These are phyloP conservation scores for Fusarium drepaniforme DNA, from an alignment of 2,329 filamentous ascomycete genomes.

Conservation along the genomic window DNA sequence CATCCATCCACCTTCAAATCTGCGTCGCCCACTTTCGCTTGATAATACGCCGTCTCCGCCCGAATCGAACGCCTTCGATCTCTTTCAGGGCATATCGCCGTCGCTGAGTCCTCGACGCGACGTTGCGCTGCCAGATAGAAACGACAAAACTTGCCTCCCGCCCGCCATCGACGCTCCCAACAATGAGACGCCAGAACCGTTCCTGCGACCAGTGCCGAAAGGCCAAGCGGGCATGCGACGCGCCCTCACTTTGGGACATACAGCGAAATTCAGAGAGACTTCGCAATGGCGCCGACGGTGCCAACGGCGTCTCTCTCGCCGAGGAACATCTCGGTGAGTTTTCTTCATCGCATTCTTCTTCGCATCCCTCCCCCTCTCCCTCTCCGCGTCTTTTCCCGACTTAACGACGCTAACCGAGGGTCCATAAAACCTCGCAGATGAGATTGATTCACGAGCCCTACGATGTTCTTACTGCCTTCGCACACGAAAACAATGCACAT, in stretches of 20 bases:
- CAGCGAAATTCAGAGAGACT: constrained; percentile 44
- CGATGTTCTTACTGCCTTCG: constrained; percentile 46
- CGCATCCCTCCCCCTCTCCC: constrained; percentile 13
- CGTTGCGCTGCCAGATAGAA: constrained; percentile 9
- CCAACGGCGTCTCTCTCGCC: constrained; percentile 39
- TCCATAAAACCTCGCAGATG: constrained; percentile 39
- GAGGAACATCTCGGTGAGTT: constrained; percentile 45
- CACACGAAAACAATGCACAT: constrained; percentile 45
- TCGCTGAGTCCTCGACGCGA: constrained; percentile 26
- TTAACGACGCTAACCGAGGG: constrained; percentile 39
- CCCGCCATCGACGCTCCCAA: constrained; percentile 9
- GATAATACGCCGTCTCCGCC: constrained; percentile 6
- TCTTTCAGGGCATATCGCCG: constrained; percentile 4
- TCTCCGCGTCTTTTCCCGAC: constrained; percentile 31
- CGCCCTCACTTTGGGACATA: constrained; percentile 46
- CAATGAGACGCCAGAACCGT: constrained; percentile 45
- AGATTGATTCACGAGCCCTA: constrained; percentile 44
- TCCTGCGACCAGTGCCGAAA: constrained; percentile 47
- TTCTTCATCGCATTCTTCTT: background rate
- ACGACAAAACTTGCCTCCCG: constrained; percentile 11
- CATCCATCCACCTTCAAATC: constrained; percentile 19
- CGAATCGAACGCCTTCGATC: background rate
- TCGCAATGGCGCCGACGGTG: constrained; percentile 35
- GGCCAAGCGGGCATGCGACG: constrained; percentile 46
- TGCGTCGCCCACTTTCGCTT: constrained; percentile 18